Conservation (phyloP, 176 grass and related monocot species). For the Tillandsia leiboldiana region DNA sequence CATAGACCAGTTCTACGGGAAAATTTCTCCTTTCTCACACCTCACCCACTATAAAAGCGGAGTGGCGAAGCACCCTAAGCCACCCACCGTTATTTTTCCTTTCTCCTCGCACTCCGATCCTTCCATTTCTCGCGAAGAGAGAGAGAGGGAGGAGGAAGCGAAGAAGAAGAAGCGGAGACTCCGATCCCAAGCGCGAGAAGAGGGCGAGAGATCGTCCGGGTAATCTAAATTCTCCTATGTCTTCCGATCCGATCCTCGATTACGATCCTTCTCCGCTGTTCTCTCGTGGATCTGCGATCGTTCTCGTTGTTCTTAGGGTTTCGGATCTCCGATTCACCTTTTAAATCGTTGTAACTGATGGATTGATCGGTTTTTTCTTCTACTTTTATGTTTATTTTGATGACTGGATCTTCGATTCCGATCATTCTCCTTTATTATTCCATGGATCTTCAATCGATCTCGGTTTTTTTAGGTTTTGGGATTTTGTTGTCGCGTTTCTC, state of each 20-base stretch:
- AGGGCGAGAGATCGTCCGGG: too few species aligned
- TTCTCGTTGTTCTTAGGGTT: not conserved
- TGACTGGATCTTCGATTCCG: not conserved
- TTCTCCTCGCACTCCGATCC: not conserved
- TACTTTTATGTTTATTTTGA: not conserved
- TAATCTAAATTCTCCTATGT: not conserved
- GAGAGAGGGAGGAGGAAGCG: not conserved
- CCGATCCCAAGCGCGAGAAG: too few species aligned
- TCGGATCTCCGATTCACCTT: not conserved
- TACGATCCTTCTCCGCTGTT: not conserved
- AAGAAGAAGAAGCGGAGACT: not conserved
- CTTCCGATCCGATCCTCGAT: not conserved
- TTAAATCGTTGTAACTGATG: not conserved
- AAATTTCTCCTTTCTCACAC: not conserved
- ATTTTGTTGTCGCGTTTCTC: not conserved
- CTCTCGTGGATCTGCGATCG: not conserved
- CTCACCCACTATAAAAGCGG: not conserved
- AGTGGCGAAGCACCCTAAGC: not conserved
- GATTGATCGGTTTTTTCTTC: not conserved
- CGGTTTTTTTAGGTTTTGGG: not conserved
- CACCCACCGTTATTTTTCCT: not conserved
- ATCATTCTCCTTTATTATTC: too few species aligned
- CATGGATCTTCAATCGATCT: too few species aligned
- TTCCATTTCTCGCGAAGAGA: not conserved
- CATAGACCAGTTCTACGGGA: too few species aligned